Percentiles rank a stretch among this genome's conserved stretches.
phyloP scores from a whole-genome alignment of 2,329 filamentous ascomycete species.

The Septoria linicola region DNA sequence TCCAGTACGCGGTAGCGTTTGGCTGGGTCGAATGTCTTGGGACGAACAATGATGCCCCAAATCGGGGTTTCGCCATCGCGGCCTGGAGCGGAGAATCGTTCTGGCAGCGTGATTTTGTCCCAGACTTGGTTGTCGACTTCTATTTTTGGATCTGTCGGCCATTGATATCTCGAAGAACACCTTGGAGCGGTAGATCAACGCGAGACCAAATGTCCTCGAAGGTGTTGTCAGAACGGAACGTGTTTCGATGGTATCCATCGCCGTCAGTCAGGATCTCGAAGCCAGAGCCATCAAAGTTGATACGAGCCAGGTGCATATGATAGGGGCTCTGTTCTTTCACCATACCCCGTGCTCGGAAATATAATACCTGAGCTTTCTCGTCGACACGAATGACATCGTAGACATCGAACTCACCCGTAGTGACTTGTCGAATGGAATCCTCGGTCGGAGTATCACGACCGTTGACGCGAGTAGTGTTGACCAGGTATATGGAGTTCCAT shows the following conservation, averaged over 20 bases:
- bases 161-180: not conserved
- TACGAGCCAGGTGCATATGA: slow-evolving; percentile 6
- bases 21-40: not conserved
- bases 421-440: slow-evolving; percentile 7
- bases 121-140: not conserved
- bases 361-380: slow-evolving; percentile 2
- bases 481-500: slow-evolving; percentile 10
- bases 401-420: slow-evolving; percentile 4
- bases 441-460: not conserved
- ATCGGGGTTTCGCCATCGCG: slow-evolving; percentile 10
- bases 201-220: slow-evolving; percentile 10
- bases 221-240: not conserved
- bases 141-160: not conserved
- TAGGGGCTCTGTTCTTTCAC: slow-evolving; percentile 9
- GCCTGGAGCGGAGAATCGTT: slow-evolving; percentile 10
- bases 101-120: slow-evolving; percentile 1
- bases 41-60: slow-evolving; percentile 10
- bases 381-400: not conserved
- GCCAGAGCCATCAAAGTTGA: slow-evolving; percentile 10
- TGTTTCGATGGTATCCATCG: slow-evolving; percentile 1
- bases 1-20: slow-evolving; percentile 14
- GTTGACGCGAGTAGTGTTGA: slow-evolving; percentile 1
- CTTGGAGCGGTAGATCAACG: slow-evolving; percentile 4
- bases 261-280: slow-evolving; percentile 11
- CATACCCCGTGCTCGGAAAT: slow-evolving; percentile 1